Conservation (phyloP, 2,329 filamentous ascomycete species). For the Cercospora berteroae region DNA sequence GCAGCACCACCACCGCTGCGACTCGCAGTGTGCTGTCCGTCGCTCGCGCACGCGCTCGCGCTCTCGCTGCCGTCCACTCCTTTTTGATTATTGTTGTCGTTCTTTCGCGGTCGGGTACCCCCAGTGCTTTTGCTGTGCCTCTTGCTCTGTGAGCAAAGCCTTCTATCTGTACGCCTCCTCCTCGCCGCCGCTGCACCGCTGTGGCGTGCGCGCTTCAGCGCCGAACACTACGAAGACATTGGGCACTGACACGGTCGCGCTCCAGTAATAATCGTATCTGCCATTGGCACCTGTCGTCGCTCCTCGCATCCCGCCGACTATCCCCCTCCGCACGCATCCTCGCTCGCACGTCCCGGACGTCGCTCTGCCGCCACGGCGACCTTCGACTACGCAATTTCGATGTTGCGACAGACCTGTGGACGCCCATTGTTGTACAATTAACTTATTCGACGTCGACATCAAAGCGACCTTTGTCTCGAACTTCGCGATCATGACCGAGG, state of each 20-base stretch:
- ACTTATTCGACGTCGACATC: slow-evolving; percentile 2
- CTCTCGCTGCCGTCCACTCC: slow-evolving; percentile 26
- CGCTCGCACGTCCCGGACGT: background rate
- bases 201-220: background rate
- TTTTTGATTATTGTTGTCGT: slow-evolving; percentile 20
- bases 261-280: slow-evolving; percentile 16
- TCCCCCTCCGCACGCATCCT: background rate
- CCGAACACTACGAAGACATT: background rate
- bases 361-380: background rate
- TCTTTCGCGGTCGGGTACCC: slow-evolving; percentile 20
- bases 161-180: slow-evolving; percentile 21
- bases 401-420: background rate
- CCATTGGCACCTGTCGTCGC: slow-evolving; percentile 1
- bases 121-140: slow-evolving; percentile 23
- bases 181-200: slow-evolving; percentile 1
- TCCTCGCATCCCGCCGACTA: background rate
- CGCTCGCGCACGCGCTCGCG: slow-evolving; percentile 10
- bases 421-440: slow-evolving; percentile 8
- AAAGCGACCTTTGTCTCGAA: slow-evolving; percentile 8
- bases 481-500: slow-evolving; percentile 30
- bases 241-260: slow-evolving; percentile 5
- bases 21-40: slow-evolving; percentile 13
- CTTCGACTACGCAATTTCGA: background rate
- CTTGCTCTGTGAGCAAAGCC: slow-evolving; percentile 25
- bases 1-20: slow-evolving; percentile 9